Conservation (phyloP, 768 basidiomycete genomes). For the Macrocybe gigantea region DNA sequence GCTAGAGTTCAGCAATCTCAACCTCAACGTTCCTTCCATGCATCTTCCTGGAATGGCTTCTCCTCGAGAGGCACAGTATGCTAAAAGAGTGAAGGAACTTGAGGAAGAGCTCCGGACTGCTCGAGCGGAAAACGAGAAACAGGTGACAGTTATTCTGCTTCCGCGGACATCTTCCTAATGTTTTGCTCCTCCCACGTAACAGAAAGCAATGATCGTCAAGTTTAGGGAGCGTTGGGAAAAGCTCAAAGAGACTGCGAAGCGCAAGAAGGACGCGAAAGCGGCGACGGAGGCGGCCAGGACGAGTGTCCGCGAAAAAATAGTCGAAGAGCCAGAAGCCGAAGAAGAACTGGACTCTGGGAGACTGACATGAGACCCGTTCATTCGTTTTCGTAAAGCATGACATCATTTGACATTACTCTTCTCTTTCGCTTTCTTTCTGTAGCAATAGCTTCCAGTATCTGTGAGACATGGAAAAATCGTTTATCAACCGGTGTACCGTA, state of each 20-base stretch:
- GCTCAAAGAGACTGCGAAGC: conserved; percentile 81
- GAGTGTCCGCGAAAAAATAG: conserved; percentile 59
- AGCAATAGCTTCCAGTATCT: neutral
- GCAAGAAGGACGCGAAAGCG: conserved; percentile 73
- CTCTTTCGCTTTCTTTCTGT: neutral
- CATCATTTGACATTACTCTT: too few relatives aligned
- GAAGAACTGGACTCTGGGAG: conserved; percentile 36
- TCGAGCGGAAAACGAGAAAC: conserved; percentile 74
- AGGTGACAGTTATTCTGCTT: conserved; percentile 39
- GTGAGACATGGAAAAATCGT: neutral
- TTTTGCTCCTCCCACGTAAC: conserved; percentile 10
- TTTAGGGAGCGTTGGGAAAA: conserved; percentile 89
- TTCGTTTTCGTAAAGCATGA: too few relatives aligned
- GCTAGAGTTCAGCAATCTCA: conserved; percentile 51
- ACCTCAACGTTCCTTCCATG: conserved; percentile 49
- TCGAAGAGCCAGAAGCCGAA: conserved; percentile 63
- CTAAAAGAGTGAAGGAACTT: conserved; percentile 67
- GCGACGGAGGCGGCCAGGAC: conserved; percentile 40
- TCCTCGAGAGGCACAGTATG: conserved; percentile 50
- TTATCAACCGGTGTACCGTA: neutral
- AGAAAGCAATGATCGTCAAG: conserved; percentile 80
- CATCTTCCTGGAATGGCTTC: conserved; percentile 44
- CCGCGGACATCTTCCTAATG: conserved; percentile 6
- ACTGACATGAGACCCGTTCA: conserved; percentile 9
- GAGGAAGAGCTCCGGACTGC: conserved; percentile 70